Evolutionary conservation across 441 rosid genomes (phyloP), one percentile per base, ranked within the genome.

Genomic region (Pelargonium australe): DNA sequence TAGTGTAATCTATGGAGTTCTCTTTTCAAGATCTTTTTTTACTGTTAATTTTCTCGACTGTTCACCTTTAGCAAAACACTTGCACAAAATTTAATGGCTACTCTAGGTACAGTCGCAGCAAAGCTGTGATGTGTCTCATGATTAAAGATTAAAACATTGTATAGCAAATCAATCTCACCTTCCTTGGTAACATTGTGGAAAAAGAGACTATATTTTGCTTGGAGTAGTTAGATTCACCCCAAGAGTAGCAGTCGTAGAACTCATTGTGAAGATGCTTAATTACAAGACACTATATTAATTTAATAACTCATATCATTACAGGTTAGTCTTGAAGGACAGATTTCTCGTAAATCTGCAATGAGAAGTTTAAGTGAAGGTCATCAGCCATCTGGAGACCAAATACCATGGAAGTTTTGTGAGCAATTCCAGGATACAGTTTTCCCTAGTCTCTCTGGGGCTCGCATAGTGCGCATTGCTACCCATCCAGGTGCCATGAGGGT

Each of bases 401-500:
- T 95, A 68, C 90, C 88, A 7, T 84, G 88, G 89, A 82, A 87
- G 74, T 87, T 92, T 75, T 79, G 71, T 68, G 87, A 85, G 78
- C 87, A 82, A 62, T 84, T 86, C 67, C 85, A 85, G 68, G 95
- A 95, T 68, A 73, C 87, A 19, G 94, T 75, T 66, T 95, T 95
- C 75, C 99, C 99, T 70, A 81, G 83, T 68, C 89, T 92, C 69
- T 95, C 99, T 31, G 99, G 99, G 73, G 98, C 89, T 84, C 92
- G 99, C 63, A 87, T 95, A 31, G 97, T 92, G 65, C 91, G 99
- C 65, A 95, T 95, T 74, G 99, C 99, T 63, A 92, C 95, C 76
- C 97, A 95, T 83, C 99, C 99, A 69, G 89, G 85, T 77, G 94
- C 96, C 68, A 87, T 84, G 89, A 87, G 90, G 92, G 99, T 95